These are phyloP conservation scores for Curvularia hawaiiensis DNA, from an alignment of 2,329 filamentous ascomycete species.

Conservation along the genomic window DNA sequence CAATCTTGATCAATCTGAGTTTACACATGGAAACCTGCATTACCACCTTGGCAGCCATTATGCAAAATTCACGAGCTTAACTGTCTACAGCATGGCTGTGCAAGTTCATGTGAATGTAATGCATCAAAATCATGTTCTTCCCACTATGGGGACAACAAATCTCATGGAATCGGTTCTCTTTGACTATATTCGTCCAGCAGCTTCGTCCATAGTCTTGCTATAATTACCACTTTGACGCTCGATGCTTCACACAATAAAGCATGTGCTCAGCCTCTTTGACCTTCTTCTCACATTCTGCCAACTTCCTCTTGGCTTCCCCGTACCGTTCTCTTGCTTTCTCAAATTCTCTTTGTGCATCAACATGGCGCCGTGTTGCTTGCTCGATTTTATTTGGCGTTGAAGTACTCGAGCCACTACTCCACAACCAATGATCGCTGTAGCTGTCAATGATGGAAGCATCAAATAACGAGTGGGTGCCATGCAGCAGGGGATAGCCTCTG, in stretches of 20 bases:
- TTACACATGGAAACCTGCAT: too few species aligned
- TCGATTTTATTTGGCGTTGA: slow-evolving; percentile 13
- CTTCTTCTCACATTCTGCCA: slow-evolving; percentile 24
- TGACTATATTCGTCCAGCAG: neutral
- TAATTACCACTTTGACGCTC: neutral
- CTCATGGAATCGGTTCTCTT: neutral
- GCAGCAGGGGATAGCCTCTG: neutral
- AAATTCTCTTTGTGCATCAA: slow-evolving; percentile 17
- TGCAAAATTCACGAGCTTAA: too few species aligned
- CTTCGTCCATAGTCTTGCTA: neutral
- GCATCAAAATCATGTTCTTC: too few species aligned
- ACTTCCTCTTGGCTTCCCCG: slow-evolving; percentile 25
- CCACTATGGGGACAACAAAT: neutral
- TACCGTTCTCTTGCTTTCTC: slow-evolving; percentile 22
- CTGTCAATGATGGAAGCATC: neutral
- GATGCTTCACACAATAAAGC: slow-evolving; percentile 14
- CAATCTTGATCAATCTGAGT: too few species aligned
- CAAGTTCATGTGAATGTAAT: too few species aligned
- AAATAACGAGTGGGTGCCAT: neutral
- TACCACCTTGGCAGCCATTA: too few species aligned
- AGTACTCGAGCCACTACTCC: neutral
- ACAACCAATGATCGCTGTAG: neutral
- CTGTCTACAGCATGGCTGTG: too few species aligned
- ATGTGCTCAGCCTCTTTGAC: slow-evolving; percentile 19
- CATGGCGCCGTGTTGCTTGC: slow-evolving; percentile 23